These are phyloP conservation scores for Penicillium sp. DNA, from an alignment of 2,329 filamentous ascomycete species.

Conservation along the genomic window DNA sequence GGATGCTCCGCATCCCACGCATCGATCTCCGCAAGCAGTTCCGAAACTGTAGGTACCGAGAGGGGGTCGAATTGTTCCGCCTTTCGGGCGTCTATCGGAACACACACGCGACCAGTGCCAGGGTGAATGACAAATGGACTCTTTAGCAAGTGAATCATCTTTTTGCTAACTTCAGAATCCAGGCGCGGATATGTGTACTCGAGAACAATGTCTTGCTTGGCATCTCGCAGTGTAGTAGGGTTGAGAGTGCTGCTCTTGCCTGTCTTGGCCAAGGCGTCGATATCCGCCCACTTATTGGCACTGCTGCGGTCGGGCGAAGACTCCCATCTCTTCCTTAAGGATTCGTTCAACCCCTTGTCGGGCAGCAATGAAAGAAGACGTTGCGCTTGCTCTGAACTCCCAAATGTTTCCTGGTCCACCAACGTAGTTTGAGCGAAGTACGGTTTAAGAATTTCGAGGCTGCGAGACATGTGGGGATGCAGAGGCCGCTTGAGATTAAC, in stretches of 20 bases:
- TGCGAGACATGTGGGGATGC: slow-evolving; percentile 80
- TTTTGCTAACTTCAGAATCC: slow-evolving; percentile 94
- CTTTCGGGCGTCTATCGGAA: slow-evolving; percentile 70
- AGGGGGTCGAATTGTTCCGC: slow-evolving; percentile 81
- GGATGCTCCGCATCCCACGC: slow-evolving; percentile 51
- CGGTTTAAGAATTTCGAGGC: slow-evolving; percentile 70
- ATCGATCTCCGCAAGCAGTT: slow-evolving; percentile 77
- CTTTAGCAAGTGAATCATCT: slow-evolving; percentile 94
- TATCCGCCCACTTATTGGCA: slow-evolving; percentile 82
- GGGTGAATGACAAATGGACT: slow-evolving; percentile 94
- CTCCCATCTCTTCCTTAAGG: slow-evolving; percentile 83
- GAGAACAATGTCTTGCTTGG: slow-evolving; percentile 89
- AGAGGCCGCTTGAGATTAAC: slow-evolving; percentile 76
- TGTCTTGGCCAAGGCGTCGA: slow-evolving; percentile 72
- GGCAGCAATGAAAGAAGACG: slow-evolving; percentile 77
- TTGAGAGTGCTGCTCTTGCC: slow-evolving; percentile 66
- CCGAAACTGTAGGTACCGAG: slow-evolving; percentile 76
- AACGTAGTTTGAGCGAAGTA: slow-evolving; percentile 81
- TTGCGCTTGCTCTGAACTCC: slow-evolving; percentile 58
- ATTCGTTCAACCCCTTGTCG: slow-evolving; percentile 65
- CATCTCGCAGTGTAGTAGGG: slow-evolving; percentile 64
- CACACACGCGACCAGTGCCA: slow-evolving; percentile 85
- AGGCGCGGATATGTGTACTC: slow-evolving; percentile 97
- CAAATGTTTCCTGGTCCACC: slow-evolving; percentile 77
- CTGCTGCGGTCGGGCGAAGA: slow-evolving; percentile 69